phyloP scores from a whole-genome alignment of 75 land plant genomes.

The Picea glauca region DNA sequence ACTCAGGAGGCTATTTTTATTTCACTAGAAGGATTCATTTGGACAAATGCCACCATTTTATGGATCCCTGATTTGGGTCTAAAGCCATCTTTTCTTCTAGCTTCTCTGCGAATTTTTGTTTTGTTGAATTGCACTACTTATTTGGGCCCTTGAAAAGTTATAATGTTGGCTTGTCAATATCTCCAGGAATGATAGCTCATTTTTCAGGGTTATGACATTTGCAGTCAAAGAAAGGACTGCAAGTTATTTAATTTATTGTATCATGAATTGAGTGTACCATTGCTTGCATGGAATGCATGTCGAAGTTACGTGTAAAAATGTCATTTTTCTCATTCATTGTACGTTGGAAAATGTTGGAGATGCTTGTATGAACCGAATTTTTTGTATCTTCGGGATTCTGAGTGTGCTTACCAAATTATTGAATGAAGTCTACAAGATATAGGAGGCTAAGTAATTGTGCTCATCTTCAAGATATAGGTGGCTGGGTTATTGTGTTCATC shows the following conservation, averaged over 20 bases:
- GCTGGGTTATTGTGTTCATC: too few species aligned
- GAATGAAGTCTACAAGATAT: too few species aligned
- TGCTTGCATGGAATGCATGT: neutral
- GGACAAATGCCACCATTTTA: neutral
- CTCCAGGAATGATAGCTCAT: neutral
- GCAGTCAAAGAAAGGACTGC: neutral
- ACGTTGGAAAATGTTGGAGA: too few species aligned
- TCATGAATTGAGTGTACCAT: constrained; percentile 12
- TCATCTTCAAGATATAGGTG: too few species aligned
- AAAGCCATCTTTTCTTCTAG: constrained; percentile 7
- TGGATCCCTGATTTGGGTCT: neutral
- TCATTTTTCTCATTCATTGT: too few species aligned
- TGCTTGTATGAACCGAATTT: too few species aligned
- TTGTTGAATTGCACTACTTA: neutral
- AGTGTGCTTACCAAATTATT: too few species aligned
- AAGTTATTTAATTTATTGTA: neutral
- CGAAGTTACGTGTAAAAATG: neutral
- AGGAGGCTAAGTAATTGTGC: too few species aligned
- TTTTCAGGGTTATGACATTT: neutral
- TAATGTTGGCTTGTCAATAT: neutral
- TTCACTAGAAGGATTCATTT: neutral
- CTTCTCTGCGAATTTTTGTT: neutral
- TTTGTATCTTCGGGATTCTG: too few species aligned
- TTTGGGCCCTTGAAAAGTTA: neutral
- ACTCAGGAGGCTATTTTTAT: neutral